These are phyloP conservation scores for Fusarium siculi DNA, from an alignment of 2,329 filamentous ascomycete species.

Conservation along the genomic window DNA sequence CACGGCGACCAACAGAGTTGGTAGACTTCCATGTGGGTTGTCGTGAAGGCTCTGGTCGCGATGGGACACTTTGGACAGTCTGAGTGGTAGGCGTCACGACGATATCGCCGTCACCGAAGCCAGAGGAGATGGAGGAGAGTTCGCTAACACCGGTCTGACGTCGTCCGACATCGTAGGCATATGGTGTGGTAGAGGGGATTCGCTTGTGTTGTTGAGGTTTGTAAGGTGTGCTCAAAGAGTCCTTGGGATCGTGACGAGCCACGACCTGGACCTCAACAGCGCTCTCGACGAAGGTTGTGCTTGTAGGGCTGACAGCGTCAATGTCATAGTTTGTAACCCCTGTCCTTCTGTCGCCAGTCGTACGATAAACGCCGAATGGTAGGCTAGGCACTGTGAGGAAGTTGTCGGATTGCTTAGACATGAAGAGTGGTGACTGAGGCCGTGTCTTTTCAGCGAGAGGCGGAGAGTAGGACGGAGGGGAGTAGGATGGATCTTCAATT, in stretches of 20 bases:
- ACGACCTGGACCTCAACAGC: conserved; percentile 38
- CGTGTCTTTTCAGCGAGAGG: conserved; percentile 38
- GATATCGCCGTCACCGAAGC: conserved; percentile 71
- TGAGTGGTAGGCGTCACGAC: conserved; percentile 53
- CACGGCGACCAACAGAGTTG: conserved; percentile 48
- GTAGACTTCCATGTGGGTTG: conserved; percentile 31
- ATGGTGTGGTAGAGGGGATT: conserved; percentile 31
- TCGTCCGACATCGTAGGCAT: conserved; percentile 27
- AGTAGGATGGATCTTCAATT: conserved; percentile 42
- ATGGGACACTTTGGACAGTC: conserved; percentile 28
- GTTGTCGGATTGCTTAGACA: conserved; percentile 37
- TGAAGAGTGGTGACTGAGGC: conserved; percentile 15
- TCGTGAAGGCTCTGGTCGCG: conserved; percentile 22
- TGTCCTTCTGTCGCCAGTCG: conserved; percentile 13
- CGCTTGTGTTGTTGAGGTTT: conserved; percentile 27
- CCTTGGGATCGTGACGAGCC: conserved; percentile 31
- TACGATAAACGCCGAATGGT: conserved; percentile 31
- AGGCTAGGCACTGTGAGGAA: conserved; percentile 38
- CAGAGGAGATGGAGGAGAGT: conserved; percentile 71
- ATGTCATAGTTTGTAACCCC: conserved; percentile 21
- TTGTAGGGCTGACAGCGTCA: conserved; percentile 37
- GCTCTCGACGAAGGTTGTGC: conserved; percentile 39
- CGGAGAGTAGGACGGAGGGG: conserved; percentile 15
- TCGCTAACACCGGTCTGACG: conserved; percentile 57
- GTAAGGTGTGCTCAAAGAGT: conserved; percentile 16